A percentile compares a stretch with the other conserved stretches of the same genome.
These are phyloP conservation scores for Sungouiella blattae DNA, from an alignment of 805 yeast species.

Conservation along the genomic window DNA sequence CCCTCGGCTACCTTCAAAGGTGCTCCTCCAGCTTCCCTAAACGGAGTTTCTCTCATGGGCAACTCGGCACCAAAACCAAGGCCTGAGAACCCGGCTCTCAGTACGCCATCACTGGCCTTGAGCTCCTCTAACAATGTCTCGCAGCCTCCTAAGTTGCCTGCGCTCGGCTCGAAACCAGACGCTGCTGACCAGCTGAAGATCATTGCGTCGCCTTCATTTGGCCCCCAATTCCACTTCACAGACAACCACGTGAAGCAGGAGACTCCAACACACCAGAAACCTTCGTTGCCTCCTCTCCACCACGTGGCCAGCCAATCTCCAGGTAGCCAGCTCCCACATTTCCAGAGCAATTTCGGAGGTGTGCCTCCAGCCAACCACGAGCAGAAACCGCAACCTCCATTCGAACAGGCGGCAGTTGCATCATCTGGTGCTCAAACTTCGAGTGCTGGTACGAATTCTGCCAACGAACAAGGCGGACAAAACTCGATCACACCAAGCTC, in stretches of 20 bases:
- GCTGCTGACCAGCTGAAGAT: too few species aligned
- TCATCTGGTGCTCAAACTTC: too few species aligned
- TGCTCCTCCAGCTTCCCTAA: conserved; percentile 10
- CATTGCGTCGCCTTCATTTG: conserved; percentile 43
- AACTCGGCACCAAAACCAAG: conserved; percentile 1
- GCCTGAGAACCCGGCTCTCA: conserved; percentile 15
- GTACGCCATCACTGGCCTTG: conserved; percentile 39
- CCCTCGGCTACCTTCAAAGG: conserved; percentile 41
- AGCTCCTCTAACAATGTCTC: too few species aligned
- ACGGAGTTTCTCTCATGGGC: conserved; percentile 34
- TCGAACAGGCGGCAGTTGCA: too few species aligned
- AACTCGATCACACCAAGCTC: too few species aligned
- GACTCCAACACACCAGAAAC: conserved; percentile 9
- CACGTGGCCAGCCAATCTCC: conserved; percentile 15
- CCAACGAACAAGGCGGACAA: too few species aligned
- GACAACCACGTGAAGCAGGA: conserved; percentile 8
- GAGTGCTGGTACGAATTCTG: too few species aligned
- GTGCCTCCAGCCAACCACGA: too few species aligned
- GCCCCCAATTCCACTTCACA: conserved; percentile 37
- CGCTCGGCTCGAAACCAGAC: conserved; percentile 19
- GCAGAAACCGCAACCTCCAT: too few species aligned
- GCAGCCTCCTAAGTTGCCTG: conserved; percentile 36
- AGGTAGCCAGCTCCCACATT: conserved; percentile 23
- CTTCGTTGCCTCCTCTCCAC: conserved; percentile 18
- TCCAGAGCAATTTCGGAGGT: conserved; percentile 18